Percentiles rank a stretch among this genome's conserved stretches.
Conservation (phyloP, 2,329 filamentous ascomycete genomes). For the Salinomyces thailandicus region DNA sequence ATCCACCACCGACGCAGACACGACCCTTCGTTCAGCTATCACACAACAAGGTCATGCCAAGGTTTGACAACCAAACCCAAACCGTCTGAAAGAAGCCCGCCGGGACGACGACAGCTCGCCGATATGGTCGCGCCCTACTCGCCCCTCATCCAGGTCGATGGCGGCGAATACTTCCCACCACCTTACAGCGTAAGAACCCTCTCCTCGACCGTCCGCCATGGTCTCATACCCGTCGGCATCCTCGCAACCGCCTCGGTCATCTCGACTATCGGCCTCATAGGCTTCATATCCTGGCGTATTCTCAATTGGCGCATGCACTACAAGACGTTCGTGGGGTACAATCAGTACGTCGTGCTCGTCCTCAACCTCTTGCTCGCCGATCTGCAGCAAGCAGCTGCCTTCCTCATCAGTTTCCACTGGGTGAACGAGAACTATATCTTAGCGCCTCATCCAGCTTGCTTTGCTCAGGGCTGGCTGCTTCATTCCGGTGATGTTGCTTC, state of each 20-base stretch:
- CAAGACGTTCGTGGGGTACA: constrained; percentile 30
- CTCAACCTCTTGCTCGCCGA: constrained; percentile 61
- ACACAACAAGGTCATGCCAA: no score
- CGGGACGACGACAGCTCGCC: no score
- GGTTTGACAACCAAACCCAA: no score
- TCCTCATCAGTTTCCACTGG: constrained; percentile 53
- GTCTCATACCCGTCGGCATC: constrained; percentile 22
- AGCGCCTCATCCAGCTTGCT: constrained; percentile 47
- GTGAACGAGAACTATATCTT: constrained; percentile 44
- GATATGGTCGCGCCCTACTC: constrained; percentile 10
- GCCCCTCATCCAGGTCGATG: constrained; percentile 13
- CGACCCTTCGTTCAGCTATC: no score
- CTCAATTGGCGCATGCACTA: constrained; percentile 23
- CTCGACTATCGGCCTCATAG: constrained; percentile 19
- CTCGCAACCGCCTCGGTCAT: constrained; percentile 22
- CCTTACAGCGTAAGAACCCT: constrained; percentile 22
- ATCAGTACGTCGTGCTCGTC: constrained; percentile 60
- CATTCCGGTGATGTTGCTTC: constrained; percentile 56
- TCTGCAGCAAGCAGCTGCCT: constrained; percentile 54
- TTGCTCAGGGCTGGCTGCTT: constrained; percentile 58
- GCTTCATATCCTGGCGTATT: constrained; percentile 23
- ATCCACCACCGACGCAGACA: no score
- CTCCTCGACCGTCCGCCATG: constrained; percentile 12
- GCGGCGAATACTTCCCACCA: constrained; percentile 18
- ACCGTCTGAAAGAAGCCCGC: no score